Percentiles rank a stretch among this genome's conserved stretches.
These are phyloP conservation scores for Verbascum thapsus DNA, from an alignment of 257 asterid genomes.

Conservation along the genomic window DNA sequence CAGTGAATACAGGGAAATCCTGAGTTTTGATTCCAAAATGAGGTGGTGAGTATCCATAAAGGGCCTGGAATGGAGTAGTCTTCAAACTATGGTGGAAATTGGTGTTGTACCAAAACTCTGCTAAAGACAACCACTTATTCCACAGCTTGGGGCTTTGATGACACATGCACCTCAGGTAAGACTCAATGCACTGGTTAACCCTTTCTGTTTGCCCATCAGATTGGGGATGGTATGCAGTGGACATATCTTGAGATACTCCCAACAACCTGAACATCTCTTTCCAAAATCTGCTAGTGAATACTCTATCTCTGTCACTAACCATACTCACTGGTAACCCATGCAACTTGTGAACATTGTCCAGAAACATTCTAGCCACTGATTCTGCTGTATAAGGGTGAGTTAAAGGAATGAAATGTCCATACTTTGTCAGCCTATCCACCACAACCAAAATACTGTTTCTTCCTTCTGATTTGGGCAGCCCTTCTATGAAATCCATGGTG, in stretches of 20 bases:
- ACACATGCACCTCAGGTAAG: background rate
- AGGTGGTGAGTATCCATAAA: background rate
- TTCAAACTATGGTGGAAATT: no score
- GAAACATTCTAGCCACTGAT: background rate
- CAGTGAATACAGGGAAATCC: background rate
- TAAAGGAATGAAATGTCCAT: no score
- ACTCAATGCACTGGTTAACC: background rate
- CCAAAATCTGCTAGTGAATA: background rate
- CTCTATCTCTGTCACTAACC: background rate
- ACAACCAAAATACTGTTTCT: no score
- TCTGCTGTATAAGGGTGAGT: background rate
- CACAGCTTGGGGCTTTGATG: background rate
- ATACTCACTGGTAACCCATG: background rate
- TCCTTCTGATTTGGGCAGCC: no score
- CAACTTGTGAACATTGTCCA: background rate
- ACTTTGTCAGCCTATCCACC: no score
- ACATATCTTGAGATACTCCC: no score
- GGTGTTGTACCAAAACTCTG: background rate
- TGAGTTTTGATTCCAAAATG: background rate
- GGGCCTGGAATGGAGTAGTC: background rate
- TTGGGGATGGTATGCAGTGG: conserved; percentile 1
- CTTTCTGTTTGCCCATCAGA: background rate
- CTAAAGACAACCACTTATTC: background rate
- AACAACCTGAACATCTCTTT: background rate
- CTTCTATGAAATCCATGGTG: no score